These are phyloP conservation scores for Xylariaceae sp. DNA, from an alignment of 2,329 filamentous ascomycete genomes.

Conservation along the genomic window DNA sequence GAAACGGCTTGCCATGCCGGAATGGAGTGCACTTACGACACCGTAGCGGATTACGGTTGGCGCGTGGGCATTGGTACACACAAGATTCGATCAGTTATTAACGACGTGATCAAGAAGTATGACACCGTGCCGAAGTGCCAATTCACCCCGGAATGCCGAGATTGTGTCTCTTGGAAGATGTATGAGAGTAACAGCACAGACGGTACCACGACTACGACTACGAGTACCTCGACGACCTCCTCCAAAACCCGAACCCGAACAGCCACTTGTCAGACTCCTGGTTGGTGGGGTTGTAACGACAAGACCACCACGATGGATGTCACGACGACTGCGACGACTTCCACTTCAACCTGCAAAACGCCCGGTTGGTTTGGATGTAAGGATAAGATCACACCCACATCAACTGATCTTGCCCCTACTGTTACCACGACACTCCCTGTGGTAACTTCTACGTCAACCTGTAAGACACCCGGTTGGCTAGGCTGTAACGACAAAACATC, in stretches of 20 bases:
- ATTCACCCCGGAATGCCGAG: constrained; percentile 72
- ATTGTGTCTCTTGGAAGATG: constrained; percentile 92
- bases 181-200: constrained; percentile 88
- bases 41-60: constrained; percentile 87
- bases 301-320: constrained; percentile 49
- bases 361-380: constrained; percentile 66
- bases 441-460: constrained; percentile 5
- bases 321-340: constrained; percentile 36
- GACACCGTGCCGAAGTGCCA: constrained; percentile 73
- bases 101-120: constrained; percentile 79
- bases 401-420: constrained; percentile 30
- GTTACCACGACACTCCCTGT: constrained; percentile 37
- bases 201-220: constrained; percentile 58
- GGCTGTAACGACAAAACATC: constrained; percentile 67
- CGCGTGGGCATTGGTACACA: constrained; percentile 86
- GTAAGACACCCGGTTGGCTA: constrained; percentile 16
- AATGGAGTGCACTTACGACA: constrained; percentile 83
- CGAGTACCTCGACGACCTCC: constrained; percentile 49
- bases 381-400: constrained; percentile 48
- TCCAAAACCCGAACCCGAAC: constrained; percentile 66
- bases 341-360: constrained; percentile 53
- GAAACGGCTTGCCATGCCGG: constrained; percentile 91
- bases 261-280: constrained; percentile 82
- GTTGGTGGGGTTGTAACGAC: constrained; percentile 80
- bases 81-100: constrained; percentile 82